Evolutionary conservation across 2,329 filamentous ascomycete species (phyloP).

Genomic region (Talaromyces atroroseus): DNA sequence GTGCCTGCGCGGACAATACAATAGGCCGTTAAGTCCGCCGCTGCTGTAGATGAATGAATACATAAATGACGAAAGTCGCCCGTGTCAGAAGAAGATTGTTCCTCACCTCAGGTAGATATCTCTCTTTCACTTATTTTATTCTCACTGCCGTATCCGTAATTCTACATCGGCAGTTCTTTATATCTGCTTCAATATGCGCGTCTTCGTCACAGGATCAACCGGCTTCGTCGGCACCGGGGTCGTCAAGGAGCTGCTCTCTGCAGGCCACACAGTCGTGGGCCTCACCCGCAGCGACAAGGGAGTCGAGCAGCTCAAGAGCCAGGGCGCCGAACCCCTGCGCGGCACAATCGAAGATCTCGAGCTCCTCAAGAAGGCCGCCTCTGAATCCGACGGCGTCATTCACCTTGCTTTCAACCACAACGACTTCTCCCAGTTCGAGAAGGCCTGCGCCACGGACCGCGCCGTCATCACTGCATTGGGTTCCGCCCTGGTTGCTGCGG

Average conservation of each 20-base stretch:
- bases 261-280: conserved; percentile 1
- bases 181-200: not conserved
- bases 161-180: too few species aligned
- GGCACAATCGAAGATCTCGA: conserved; percentile 1
- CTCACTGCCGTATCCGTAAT: not conserved
- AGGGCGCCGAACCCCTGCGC: not conserved
- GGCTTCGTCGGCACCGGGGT: conserved; percentile 6
- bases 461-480: not conserved
- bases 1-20: too few species aligned
- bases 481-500: not conserved
- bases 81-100: not conserved
- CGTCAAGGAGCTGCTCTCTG: not conserved
- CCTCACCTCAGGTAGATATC: not conserved
- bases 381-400: not conserved
- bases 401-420: conserved; percentile 8
- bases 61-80: not conserved
- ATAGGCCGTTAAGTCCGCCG: too few species aligned
- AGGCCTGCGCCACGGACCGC: not conserved
- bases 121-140: not conserved
- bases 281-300: conserved; percentile 1
- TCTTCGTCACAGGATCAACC: conserved; percentile 6
- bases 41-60: not conserved
- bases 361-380: not conserved
- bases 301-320: not conserved
- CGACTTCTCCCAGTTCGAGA: not conserved